Evolutionary conservation across 140 eudicot species (phyloP), one percentile per base, ranked within the genome.

Genomic region (Senecio squalidus): DNA sequence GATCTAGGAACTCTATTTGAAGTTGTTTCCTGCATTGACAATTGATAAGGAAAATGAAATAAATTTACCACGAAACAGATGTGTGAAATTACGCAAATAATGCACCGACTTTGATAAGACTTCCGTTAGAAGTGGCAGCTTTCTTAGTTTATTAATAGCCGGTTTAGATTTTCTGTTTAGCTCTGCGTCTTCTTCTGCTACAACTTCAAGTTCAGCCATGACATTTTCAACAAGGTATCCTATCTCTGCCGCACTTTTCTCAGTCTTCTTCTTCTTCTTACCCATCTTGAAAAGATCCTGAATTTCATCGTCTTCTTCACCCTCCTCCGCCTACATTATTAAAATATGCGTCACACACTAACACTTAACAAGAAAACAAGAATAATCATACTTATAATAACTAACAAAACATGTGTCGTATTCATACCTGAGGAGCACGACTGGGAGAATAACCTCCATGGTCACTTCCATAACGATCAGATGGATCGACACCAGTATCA

Each of bases 171-270:
- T 76, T 39, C 79, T 72, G 56, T 91, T 91, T 33, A 91, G 55
- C n/a, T 78, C 83, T 24, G 94, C 96, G 68, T 91, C 98, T 74
- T 76, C 94, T 70, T 91, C 98, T 11, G 94, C 96, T 15, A 72
- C 94, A 61, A 86, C 85, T 76, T 91, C 98, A 47, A 86, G 86
- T 59, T 92, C 95, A 51, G 96, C 96, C 92, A 92, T 84, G 17
- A 87, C 93, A 47, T 80, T 73, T 64, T 92, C 98, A 69, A 92
- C 98, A 39, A 84, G 64, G 34, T 78, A 48, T n/a, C 96, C 81
- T 60, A 92, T 76, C 60, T 87, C 98, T 9, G 84, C 89, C 56
- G 96, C 95, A 73, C 96, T 92, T 74, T 75, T 87, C 70, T 81
- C 95, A 47, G 14, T 79, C 59, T 92, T 92, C 92, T 82, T 84